Base-by-base conservation (phyloP, 495 filamentous ascomycete genomes). In the Letharia lupina region DNA sequence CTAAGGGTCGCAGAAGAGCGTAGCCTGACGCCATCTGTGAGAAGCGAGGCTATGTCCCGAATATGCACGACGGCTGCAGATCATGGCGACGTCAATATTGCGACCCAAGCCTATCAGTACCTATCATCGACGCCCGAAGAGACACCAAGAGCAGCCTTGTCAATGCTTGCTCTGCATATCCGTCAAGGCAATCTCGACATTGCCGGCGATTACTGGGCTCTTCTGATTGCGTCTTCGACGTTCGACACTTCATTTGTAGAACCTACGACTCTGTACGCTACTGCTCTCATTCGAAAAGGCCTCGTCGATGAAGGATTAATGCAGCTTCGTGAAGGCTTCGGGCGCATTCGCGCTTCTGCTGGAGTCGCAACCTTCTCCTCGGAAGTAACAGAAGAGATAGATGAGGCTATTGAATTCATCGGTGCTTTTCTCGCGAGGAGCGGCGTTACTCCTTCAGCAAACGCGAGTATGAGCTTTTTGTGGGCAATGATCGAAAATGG, bases 351-450 rank as follows among this genome's bases (percentile, higher is more conserved):
- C 65, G 78, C 72, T 33, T 69, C 68, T 66, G 66, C 67, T 58
- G 39, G 71, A 73, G 12, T 79, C 59, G 69, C 69, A 40, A 73
- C 73, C 40, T 64, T 71, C 23, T 79, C 72, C 44, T 63, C 77
- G n/a, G 84, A 87, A 62, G 73, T 87, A 60, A 76, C 82, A 40
- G 91, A 93, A 69, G 87, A 92, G 75, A 88, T 96, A 60, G 93
- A 96, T 70, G 93, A 97, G 73, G 89, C 86, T 23, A 80, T 90
- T 62, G 88, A 93, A 70, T 88, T 96, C 69, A 84, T 96, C 61
- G 83, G 81, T 59, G 77, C 76, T 16, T 78, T 84, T 65, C 75
- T 88, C 62, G 74, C 79, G 48, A 79, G 79, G 71, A 77, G 76
- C 58, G 76, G 73, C 52, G 74, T 79, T 60, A 68, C 80, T n/a